Base-by-base conservation (phyloP, 1,284 basidiomycete species). In the Leccinum variabile region DNA sequence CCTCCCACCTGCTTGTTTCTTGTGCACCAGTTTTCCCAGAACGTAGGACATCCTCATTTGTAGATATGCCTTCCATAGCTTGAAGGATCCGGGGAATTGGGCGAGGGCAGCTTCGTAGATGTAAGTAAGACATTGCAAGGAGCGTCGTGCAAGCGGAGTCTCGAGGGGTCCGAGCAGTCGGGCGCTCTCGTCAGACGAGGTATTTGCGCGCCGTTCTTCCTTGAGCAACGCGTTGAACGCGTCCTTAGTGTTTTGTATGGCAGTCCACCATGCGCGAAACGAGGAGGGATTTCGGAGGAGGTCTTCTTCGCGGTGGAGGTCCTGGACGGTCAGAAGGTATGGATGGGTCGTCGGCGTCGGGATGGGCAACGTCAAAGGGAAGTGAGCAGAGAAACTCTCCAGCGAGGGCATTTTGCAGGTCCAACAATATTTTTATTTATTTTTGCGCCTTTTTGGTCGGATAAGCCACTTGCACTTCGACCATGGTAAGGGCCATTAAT, bases 1-100 rank as follows among this genome's bases (percentile, higher is more conserved):
- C 81, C 85, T 89, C 55, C 92, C 93, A 9, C 92, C 90, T 4
- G 91, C 84, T 61, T 85, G 84, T 76, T 94, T 94, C 76, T 88
- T 88, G 56, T 87, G 79, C 10, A 85, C 76, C 13, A 78, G 81
- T 66, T 83, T 91, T 0, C 97, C 97, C 3, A 97, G 81, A 2
- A 99, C 92, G 76, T 90, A 98, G 2, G 85, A 83, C 81, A 93
- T 91, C 28, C 97, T 85, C 74, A 90, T 87, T 56, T 84, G 83
- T 54, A 98, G 82, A 76, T 99, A 99, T 0, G 91, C 86, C 71
- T 94, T 94, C 97, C 97, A 99, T 55, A 99, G 80, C 73, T 96
- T 95, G 84, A 93, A 99, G 13, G 90, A 94, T 16, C 84, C 86
- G 0, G 97, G 92, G 71, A 98, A 98, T 64, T 96, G 86, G 5